Evolutionary conservation across 192 early-diverging fungal genomes (phyloP).

Genomic region (Oehlia diaphana): DNA sequence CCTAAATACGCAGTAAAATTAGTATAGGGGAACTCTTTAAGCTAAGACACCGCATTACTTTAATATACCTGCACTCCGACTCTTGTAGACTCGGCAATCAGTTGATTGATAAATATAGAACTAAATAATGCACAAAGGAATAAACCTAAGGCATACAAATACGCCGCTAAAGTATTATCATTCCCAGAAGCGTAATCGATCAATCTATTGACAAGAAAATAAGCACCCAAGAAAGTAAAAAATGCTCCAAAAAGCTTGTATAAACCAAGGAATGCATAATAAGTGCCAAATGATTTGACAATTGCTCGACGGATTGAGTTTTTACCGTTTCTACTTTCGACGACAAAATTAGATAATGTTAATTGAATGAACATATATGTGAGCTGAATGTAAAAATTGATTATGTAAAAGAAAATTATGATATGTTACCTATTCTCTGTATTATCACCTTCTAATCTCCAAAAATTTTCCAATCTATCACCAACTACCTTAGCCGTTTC

Average conservation of each 20-base stretch:
- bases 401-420: neutral
- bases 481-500: conserved; percentile 59
- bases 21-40: neutral
- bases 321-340: conserved; percentile 47
- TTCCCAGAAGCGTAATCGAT: conserved; percentile 42
- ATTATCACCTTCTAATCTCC: conserved; percentile 47
- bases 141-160: conserved; percentile 57
- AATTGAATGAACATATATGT: conserved; percentile 28
- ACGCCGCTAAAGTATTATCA: conserved; percentile 27
- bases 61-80: conserved; percentile 37
- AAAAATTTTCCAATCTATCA: conserved; percentile 47
- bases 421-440: conserved; percentile 42
- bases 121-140: conserved; percentile 49
- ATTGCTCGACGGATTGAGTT: conserved; percentile 61
- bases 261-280: conserved; percentile 55
- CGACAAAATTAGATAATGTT: conserved; percentile 1
- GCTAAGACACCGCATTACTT: conserved; percentile 10
- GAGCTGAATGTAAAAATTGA: neutral
- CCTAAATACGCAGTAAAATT: conserved; percentile 34
- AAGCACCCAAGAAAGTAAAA: conserved; percentile 63
- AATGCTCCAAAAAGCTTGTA: conserved; percentile 64
- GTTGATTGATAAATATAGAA: conserved; percentile 42
- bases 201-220: conserved; percentile 51
- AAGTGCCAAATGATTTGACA: conserved; percentile 53
- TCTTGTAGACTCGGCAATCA: conserved; percentile 32